Evolutionary conservation across 2,329 filamentous ascomycete species (phyloP).

Genomic region (Epichloe elymi): DNA sequence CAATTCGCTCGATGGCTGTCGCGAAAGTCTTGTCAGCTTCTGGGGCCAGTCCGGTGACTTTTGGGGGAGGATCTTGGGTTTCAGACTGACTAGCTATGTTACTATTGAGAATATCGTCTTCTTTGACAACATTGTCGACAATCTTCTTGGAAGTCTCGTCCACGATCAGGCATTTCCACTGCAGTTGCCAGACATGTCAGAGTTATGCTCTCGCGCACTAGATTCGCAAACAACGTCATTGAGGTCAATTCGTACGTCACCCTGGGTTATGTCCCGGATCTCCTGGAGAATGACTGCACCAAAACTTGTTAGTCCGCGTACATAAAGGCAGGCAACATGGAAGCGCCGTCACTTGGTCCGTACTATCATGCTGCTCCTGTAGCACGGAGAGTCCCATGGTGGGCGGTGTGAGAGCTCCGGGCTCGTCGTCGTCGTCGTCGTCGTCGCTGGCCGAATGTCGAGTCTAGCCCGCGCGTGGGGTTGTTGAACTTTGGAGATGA

Average conservation of each 20-base stretch:
- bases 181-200: background rate
- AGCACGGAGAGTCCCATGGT: conserved; percentile 77
- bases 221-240: background rate
- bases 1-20: conserved; percentile 85
- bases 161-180: conserved; percentile 96
- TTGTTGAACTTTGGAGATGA: background rate
- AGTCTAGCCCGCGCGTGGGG: background rate
- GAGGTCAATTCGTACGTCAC: conserved; percentile 49
- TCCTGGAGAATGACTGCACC: conserved; percentile 23
- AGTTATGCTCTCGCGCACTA: background rate
- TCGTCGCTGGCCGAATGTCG: background rate
- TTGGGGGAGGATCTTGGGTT: conserved; percentile 1
- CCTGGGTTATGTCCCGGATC: conserved; percentile 65
- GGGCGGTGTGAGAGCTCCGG: conserved; percentile 17
- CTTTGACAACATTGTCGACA: conserved; percentile 79
- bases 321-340: background rate
- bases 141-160: conserved; percentile 75
- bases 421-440: conserved; percentile 3
- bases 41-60: conserved; percentile 4
- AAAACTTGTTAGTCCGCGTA: conserved; percentile 1
- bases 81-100: conserved; percentile 81
- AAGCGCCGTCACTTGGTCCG: background rate
- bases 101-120: conserved; percentile 94
- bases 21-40: conserved; percentile 9
- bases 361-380: conserved; percentile 56